Evolutionary conservation across 1,139 yeast genomes (phyloP).

Genomic region (Suhomyces panamericanus): DNA sequence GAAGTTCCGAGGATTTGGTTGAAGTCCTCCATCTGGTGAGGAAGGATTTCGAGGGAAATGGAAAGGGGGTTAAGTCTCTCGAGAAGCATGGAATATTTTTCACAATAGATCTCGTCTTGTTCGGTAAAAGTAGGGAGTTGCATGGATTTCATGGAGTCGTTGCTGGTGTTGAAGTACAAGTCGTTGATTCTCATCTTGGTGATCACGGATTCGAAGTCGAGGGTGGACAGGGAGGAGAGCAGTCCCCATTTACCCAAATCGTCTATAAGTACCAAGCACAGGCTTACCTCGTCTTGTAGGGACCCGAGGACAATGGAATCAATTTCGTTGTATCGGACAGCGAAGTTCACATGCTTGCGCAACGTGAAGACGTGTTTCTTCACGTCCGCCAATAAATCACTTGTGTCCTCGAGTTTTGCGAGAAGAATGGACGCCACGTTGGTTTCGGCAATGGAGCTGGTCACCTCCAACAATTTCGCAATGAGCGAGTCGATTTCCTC

Average conservation of each 20-base stretch:
- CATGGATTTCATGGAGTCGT: conserved; percentile 22
- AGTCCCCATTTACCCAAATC: conserved; percentile 4
- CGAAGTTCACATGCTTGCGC: conserved; percentile 51
- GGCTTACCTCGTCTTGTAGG: conserved; percentile 50
- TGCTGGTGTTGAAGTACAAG: conserved; percentile 16
- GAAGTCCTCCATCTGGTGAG: conserved; percentile 29
- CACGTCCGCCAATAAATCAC: conserved; percentile 42
- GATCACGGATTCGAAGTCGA: conserved; percentile 42
- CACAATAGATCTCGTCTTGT: conserved; percentile 31
- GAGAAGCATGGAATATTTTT: conserved; percentile 32
- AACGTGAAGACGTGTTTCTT: conserved; percentile 37
- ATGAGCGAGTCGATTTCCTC: conserved; percentile 50
- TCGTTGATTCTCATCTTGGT: conserved; percentile 37
- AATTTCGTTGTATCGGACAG: conserved; percentile 61
- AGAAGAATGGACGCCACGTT: conserved; percentile 16
- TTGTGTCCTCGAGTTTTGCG: conserved; percentile 34
- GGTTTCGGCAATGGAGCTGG: conserved; percentile 32
- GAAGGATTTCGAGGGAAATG: conserved; percentile 44
- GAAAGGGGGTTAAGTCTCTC: conserved; percentile 49
- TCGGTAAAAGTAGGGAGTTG: conserved; percentile 36
- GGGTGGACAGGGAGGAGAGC: conserved; percentile 23
- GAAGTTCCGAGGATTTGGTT: conserved; percentile 9
- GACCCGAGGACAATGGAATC: conserved; percentile 51
- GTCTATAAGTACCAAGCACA: conserved; percentile 1
- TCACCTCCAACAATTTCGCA: conserved; percentile 36